A percentile compares a stretch with the other conserved stretches of the same genome.
Evolutionary conservation across 1,284 basidiomycete genomes (phyloP).

Genomic region (Coniophora puteana): DNA sequence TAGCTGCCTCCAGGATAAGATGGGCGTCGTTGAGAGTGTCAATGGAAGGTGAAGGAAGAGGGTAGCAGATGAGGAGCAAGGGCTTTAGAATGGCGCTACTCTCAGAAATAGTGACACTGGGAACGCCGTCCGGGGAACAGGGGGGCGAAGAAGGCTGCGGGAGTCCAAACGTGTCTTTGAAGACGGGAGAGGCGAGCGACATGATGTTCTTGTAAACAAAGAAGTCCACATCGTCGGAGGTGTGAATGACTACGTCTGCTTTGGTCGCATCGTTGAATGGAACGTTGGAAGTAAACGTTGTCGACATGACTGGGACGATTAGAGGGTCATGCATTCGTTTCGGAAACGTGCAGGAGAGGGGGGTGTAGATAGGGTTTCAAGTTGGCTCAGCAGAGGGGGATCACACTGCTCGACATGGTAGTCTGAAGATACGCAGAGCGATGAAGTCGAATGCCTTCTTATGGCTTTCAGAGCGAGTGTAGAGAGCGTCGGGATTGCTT

Average conservation of each 20-base stretch:
- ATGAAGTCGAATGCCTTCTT: no score
- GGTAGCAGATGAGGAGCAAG: conserved; percentile 25
- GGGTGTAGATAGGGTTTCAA: no score
- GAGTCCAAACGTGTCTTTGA: conserved; percentile 20
- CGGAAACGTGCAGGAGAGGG: no score
- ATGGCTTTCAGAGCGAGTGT: no score
- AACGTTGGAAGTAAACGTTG: no score
- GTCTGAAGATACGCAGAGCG: no score
- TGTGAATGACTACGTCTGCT: conserved; percentile 25
- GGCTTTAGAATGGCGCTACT: conserved; percentile 17
- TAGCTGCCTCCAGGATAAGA: conserved; percentile 1
- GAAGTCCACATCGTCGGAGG: conserved; percentile 27
- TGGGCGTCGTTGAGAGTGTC: not conserved
- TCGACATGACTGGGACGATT: no score
- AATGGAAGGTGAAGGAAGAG: conserved; percentile 4
- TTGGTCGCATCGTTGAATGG: conserved; percentile 8
- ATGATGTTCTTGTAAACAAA: conserved; percentile 26
- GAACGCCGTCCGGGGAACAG: no score
- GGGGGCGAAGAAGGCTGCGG: conserved; percentile 6
- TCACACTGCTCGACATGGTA: no score
- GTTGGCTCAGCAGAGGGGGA: no score
- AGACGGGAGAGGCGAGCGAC: conserved; percentile 19
- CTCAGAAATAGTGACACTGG: conserved; percentile 19
- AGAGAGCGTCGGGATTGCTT: no score
- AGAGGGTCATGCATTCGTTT: no score